Base-by-base conservation (phyloP, 2,329 filamentous ascomycete species). In the Fusarium tricinctum region DNA sequence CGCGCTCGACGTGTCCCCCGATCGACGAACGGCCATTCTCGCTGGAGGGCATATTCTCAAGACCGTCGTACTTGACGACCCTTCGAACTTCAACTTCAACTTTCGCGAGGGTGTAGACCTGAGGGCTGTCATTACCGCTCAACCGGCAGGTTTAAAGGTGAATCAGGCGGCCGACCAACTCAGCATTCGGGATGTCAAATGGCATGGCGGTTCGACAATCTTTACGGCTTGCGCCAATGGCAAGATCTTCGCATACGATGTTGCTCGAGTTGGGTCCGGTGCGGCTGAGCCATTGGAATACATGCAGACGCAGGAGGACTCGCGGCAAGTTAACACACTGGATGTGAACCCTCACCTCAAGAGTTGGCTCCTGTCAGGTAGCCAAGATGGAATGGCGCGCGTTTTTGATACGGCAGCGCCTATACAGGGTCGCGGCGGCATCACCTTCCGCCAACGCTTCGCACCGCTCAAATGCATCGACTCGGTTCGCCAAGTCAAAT, bases 151-250 rank as follows among this genome's bases (percentile, higher is more conserved):
- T 0, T 78, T 80, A 45, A 82, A 83, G 52, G 77, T 78, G 8
- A 82, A 78, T 49, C 78, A 79, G 20, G 76, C 74, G 10, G 77
- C 79, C 19, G 88, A 91, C 63, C 88, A 90, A 75, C 81, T 90
- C 48, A 89, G 88, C 35, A 89, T 91, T 66, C 85, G 86, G 69
- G 86, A 89, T 63, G 87, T 88, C 49, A 88, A 87, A 74, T 88
- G 88, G 83, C 81, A 85, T 30, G 81, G 79, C 58, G 82, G 84
- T 64, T 82, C 83, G 15, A 84, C 82, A 38, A 83, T 90, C 54
- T 88, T 89, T 68, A 90, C 88, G 0, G 88, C 88, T 4, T 89
- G 87, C 73, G 85, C 86, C 49, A 88, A 86, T 63, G 88, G 88
- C 72, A 87, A 88, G 76, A 89, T 91, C 69, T 89, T 89, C 63